These are phyloP conservation scores for Suillus lakei DNA, from an alignment of 768 basidiomycete species.

Conservation along the genomic window DNA sequence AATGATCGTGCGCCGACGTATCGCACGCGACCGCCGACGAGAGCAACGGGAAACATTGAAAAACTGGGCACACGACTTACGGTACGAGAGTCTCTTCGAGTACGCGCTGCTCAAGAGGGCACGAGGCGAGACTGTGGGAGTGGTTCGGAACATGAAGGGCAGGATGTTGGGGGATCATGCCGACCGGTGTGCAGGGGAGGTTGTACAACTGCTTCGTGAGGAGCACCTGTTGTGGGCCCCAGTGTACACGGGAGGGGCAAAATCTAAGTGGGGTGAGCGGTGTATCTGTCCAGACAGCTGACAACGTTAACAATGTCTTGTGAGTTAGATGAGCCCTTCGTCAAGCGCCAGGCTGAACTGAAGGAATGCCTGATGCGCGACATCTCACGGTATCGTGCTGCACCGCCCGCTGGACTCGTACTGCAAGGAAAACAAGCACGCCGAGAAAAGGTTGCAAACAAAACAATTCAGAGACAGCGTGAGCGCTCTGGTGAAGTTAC, in stretches of 20 bases:
- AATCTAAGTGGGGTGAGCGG: not conserved
- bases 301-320: not conserved
- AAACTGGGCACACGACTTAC: constrained; percentile 40
- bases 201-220: not conserved
- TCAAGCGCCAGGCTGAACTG: constrained; percentile 23
- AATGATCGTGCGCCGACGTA: constrained; percentile 63
- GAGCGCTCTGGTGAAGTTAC: constrained; percentile 70
- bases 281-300: not conserved
- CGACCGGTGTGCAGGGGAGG: not conserved
- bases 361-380: constrained; percentile 44
- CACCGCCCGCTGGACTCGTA: constrained; percentile 55
- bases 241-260: constrained; percentile 1
- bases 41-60: constrained; percentile 36
- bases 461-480: constrained; percentile 62
- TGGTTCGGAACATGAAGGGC: not conserved
- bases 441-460: constrained; percentile 63
- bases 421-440: constrained; percentile 58
- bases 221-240: not conserved
- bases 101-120: constrained; percentile 12
- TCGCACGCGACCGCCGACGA: constrained; percentile 50
- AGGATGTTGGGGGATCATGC: not conserved
- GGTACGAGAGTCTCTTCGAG: constrained; percentile 47
- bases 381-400: constrained; percentile 42
- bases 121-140: not conserved
- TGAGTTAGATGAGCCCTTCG: not conserved